Base-by-base conservation (phyloP, 257 asterid genomes). In the Eustoma russellianum region DNA sequence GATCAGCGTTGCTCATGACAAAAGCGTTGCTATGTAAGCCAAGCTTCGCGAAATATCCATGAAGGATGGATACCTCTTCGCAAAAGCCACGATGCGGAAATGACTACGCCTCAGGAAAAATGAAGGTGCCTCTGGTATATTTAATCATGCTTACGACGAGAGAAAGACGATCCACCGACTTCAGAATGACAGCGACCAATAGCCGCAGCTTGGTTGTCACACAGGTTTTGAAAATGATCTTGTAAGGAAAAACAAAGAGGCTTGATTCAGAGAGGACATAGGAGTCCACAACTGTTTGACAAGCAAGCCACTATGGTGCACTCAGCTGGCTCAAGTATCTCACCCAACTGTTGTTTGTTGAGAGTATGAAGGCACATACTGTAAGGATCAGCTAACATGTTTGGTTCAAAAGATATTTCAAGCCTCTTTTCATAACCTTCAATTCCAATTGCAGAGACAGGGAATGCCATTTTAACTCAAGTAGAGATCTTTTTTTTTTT, bases 351-450 rank as follows among this genome's bases (percentile, higher is more conserved):
- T 18, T 79, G 33, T 70, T 72, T 86, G 40, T 86, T 60, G 40
- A 86, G 90, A 48, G 74, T 57, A 41, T 87, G 71, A 38, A 86
- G 81, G 12, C 93, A 93, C 69, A 69, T 76, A 17, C 93, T 90
- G 52, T 86, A 79, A 34, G 95, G 90, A 46, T 86, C 90, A 69
- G 83, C 74, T 72, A 82, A 80, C 61, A 78, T 14, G 69, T 80
- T 75, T 2, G 93, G 95, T 70, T 80, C 87, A 14, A 65, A 86
- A 1, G 79, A 68, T 17, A 86, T 80, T 64, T 86, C 95, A 9
- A 86, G 93, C 75, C 93, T 80, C 64, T 86, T 86, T 52, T 86
- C 95, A 18, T 74, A 86, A 43, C 95, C 95, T 69, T 86, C 95
- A 33, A 86, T 83, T 35, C 95, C 95, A 44, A 83, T 86, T 13